Evolutionary conservation across 768 basidiomycete genomes (phyloP).

Genomic region (Hygrocybe punicea): DNA sequence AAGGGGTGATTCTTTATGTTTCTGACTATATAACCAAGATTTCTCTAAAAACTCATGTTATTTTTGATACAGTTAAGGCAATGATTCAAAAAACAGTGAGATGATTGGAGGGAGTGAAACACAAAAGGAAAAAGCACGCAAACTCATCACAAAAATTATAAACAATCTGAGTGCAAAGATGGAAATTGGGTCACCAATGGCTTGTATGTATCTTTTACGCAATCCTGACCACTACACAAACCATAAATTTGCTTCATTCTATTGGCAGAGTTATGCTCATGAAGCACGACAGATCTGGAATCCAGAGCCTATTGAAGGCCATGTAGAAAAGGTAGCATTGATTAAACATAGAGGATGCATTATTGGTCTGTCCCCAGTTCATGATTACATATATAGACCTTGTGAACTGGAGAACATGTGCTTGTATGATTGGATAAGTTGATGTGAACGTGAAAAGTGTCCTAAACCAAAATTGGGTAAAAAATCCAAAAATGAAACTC

Average conservation of each 20-base stretch:
- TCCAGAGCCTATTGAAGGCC: constrained; percentile 3
- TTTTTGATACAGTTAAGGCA: constrained; percentile 29
- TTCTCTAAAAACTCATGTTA: constrained; percentile 30
- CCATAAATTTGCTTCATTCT: constrained; percentile 23
- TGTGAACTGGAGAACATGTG: constrained; percentile 15
- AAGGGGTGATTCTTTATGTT: constrained; percentile 31
- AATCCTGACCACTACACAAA: constrained; percentile 34
- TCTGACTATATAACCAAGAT: constrained; percentile 40
- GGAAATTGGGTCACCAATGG: constrained; percentile 32
- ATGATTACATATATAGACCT: constrained; percentile 29
- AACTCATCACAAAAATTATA: constrained; percentile 26
- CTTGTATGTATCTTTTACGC: constrained; percentile 22
- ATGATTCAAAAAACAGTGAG: constrained; percentile 24
- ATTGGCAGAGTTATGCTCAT: constrained; percentile 14
- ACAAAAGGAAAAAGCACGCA: constrained; percentile 15
- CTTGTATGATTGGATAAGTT: constrained; percentile 30
- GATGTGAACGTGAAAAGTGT: constrained; percentile 12
- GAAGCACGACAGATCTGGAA: constrained; percentile 15
- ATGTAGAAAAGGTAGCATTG: constrained; percentile 19
- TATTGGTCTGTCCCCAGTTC: constrained; percentile 18
- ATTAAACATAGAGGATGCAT: constrained; percentile 15
- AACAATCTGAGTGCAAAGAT: constrained; percentile 27
- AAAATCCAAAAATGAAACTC: not conserved
- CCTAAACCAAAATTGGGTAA: constrained; percentile 1
- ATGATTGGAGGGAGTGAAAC: constrained; percentile 10